Conservation (phyloP, 352 stramenopile species). For the Phytopythium ostracodes region DNA sequence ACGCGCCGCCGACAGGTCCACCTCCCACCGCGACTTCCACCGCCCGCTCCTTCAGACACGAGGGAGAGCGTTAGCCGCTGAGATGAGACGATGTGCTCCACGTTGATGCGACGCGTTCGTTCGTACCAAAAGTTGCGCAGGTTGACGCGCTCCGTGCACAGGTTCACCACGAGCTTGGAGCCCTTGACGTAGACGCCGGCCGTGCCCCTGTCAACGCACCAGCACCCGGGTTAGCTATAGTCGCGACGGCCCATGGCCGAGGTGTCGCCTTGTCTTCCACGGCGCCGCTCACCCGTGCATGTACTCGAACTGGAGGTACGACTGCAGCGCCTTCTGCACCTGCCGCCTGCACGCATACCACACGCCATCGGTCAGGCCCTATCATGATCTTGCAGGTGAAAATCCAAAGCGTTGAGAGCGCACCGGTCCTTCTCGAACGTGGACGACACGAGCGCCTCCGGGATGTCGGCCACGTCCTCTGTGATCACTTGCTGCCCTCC, state of each 20-base stretch:
- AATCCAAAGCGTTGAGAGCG: not conserved
- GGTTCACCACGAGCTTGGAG: constrained; percentile 61
- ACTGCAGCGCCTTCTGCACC: constrained; percentile 69
- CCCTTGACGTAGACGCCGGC: constrained; percentile 74
- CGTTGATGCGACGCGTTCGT: not conserved
- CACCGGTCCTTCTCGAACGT: constrained; percentile 73
- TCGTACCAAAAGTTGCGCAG: constrained; percentile 85
- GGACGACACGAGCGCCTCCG: constrained; percentile 23
- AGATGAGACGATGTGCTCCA: not conserved
- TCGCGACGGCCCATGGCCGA: too few species aligned
- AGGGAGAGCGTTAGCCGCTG: not conserved
- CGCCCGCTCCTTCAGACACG: constrained; percentile 45
- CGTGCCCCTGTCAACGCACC: constrained; percentile 40
- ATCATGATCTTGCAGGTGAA: not conserved
- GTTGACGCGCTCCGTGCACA: constrained; percentile 86
- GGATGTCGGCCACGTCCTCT: constrained; percentile 48
- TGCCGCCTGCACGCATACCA: constrained; percentile 14
- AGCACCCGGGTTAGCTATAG: not conserved
- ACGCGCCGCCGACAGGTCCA: constrained; percentile 48
- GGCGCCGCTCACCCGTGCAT: constrained; percentile 53
- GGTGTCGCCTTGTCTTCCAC: too few species aligned
- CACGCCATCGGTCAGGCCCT: not conserved
- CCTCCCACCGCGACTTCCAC: constrained; percentile 81
- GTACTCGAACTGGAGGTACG: constrained; percentile 85
- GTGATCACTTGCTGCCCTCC: constrained; percentile 34